A percentile compares a stretch with the other conserved stretches of the same genome.
Evolutionary conservation across 495 filamentous ascomycete species (phyloP).

Genomic region (Penicillium tannophilum): DNA sequence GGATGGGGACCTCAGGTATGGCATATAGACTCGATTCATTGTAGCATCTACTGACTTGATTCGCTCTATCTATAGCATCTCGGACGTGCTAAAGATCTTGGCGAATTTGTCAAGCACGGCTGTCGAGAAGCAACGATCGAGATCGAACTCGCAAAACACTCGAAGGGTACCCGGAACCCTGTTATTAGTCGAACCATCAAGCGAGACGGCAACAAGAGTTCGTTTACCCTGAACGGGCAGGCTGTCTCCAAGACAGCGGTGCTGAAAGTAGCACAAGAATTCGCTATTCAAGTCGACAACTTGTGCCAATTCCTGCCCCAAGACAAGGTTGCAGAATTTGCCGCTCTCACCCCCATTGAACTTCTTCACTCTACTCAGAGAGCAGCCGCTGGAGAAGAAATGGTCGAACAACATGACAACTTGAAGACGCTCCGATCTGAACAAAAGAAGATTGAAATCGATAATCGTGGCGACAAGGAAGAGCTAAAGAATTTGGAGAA

Average conservation of each 20-base stretch:
- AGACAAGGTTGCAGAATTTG: conserved; percentile 94
- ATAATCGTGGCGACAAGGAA: conserved; percentile 61
- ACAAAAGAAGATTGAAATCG: conserved; percentile 65
- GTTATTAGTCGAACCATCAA: conserved; percentile 75
- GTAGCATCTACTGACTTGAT: conserved; percentile 6
- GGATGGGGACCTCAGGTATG: conserved; percentile 74
- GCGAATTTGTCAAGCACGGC: conserved; percentile 94
- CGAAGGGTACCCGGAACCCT: conserved; percentile 58
- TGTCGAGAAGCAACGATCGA: conserved; percentile 76
- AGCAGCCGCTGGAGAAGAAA: conserved; percentile 78
- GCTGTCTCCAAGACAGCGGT: conserved; percentile 60
- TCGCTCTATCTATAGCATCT: conserved; percentile 57
- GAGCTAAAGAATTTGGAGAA: conserved; percentile 64
- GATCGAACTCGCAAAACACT: conserved; percentile 73
- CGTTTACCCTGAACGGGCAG: conserved; percentile 70
- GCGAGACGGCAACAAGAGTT: conserved; percentile 75
- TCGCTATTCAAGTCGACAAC: conserved; percentile 94
- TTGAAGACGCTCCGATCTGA: conserved; percentile 69
- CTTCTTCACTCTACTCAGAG: conserved; percentile 81
- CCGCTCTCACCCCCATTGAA: conserved; percentile 80
- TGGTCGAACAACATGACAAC: conserved; percentile 75
- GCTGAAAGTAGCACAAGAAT: conserved; percentile 61
- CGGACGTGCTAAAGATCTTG: conserved; percentile 80
- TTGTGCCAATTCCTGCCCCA: conserved; percentile 97
- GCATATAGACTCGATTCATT: background rate